Percentiles rank a stretch among this genome's conserved stretches.
Conservation (phyloP, 2,329 filamentous ascomycete genomes). For the Harringtonia lauricola region DNA sequence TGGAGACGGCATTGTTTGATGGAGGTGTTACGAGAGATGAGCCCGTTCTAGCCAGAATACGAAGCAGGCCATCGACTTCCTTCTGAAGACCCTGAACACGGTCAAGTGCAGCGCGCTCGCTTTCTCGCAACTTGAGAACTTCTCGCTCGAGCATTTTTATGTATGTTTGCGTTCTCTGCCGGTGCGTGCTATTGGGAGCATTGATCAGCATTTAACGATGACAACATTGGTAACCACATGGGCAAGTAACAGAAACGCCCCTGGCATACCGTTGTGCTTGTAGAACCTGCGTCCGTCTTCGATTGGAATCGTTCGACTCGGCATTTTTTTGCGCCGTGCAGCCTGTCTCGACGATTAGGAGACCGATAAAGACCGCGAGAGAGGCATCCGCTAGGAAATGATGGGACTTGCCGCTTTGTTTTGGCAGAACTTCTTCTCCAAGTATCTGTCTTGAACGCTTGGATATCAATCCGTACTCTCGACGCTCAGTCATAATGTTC, state of each 20-base stretch:
- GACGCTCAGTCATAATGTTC: not conserved
- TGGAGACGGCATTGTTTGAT: not conserved
- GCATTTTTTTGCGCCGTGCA: too few relatives aligned
- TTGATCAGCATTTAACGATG: not conserved
- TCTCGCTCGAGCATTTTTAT: constrained; percentile 5
- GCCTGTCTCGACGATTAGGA: too few relatives aligned
- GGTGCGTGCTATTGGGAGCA: not conserved
- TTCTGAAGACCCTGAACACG: not conserved
- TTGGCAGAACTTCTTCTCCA: not conserved
- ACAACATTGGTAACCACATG: too few relatives aligned
- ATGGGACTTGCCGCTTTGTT: not conserved
- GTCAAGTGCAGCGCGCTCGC: not conserved
- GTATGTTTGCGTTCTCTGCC: constrained; percentile 1
- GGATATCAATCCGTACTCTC: constrained; percentile 3
- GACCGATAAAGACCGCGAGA: too few relatives aligned
- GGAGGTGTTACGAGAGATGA: too few relatives aligned
- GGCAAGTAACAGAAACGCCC: not conserved
- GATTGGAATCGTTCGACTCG: not conserved
- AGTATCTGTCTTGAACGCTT: constrained; percentile 4
- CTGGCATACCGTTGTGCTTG: not conserved
- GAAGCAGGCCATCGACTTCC: not conserved
- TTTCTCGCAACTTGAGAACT: constrained; percentile 1
- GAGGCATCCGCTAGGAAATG: not conserved
- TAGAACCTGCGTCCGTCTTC: not conserved
- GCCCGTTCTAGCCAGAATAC: not conserved